A percentile compares a stretch with the other conserved stretches of the same genome.
phyloP scores from a whole-genome alignment of 257 asterid genomes.

The Plantago ovata region DNA sequence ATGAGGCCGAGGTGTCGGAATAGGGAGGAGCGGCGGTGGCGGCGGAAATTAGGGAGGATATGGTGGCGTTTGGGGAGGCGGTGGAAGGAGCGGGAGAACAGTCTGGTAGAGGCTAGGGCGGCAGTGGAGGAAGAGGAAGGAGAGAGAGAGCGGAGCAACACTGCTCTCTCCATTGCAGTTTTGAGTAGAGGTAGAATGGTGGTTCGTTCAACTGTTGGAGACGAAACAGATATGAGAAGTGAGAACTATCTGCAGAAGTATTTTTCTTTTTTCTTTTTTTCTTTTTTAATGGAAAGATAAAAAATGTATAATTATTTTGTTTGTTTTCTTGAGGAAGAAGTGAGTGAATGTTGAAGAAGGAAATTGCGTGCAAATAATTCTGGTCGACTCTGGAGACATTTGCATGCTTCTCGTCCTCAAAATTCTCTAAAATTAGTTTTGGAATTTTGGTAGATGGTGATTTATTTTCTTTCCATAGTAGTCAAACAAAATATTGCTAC shows the following conservation, averaged over 20 bases:
- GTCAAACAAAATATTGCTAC: no score
- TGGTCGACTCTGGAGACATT: neutral
- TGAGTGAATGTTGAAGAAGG: neutral
- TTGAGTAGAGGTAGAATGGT: constrained; percentile 14
- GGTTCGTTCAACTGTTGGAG: constrained; percentile 9
- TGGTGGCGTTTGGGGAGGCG: constrained; percentile 50
- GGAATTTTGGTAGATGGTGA: no score
- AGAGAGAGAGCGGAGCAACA: constrained; percentile 61
- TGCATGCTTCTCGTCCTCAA: neutral
- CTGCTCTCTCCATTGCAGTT: constrained; percentile 74
- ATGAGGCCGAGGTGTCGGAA: constrained; percentile 42
- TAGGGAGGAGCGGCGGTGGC: constrained; percentile 45
- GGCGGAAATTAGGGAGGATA: constrained; percentile 35
- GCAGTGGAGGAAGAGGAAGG: constrained; percentile 41
- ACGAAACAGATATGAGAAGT: neutral
- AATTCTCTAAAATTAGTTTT: no score
- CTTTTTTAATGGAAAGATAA: no score
- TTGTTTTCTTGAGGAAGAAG: neutral
- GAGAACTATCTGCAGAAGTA: no score
- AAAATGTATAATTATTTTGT: no score
- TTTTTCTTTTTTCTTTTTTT: no score
- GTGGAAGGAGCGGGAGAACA: constrained; percentile 63
- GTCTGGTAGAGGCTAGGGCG: constrained; percentile 49
- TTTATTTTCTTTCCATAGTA: neutral
- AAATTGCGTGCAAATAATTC: neutral